Evolutionary conservation across 2,329 filamentous ascomycete species (phyloP).

Genomic region (Chaetomium globosum): DNA sequence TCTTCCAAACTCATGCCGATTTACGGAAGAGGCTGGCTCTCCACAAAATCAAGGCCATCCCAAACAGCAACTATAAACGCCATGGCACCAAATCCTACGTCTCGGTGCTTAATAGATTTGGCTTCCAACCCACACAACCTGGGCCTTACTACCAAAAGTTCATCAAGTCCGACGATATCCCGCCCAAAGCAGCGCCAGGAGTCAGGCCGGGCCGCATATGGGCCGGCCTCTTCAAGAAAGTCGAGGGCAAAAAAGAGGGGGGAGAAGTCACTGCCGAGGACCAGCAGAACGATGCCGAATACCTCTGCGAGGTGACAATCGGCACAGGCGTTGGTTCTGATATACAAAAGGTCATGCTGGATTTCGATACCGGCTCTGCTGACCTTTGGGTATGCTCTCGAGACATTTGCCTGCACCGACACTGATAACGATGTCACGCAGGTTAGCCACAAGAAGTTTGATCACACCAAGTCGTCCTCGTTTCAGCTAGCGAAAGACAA

Average conservation of each 20-base stretch:
- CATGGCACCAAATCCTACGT: constrained; percentile 67
- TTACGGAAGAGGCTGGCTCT: constrained; percentile 44
- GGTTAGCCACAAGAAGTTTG: constrained; percentile 51
- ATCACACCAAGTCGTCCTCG: constrained; percentile 63
- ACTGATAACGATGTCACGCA: constrained; percentile 1
- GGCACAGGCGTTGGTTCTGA: constrained; percentile 57
- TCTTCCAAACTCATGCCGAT: constrained; percentile 43
- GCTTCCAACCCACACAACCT: constrained; percentile 62
- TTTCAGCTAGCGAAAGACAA: constrained; percentile 49
- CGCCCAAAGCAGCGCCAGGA: constrained; percentile 41
- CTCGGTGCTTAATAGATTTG: constrained; percentile 62
- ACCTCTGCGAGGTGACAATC: constrained; percentile 65
- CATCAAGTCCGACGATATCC: constrained; percentile 42
- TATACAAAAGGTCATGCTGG: constrained; percentile 59
- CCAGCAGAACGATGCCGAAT: constrained; percentile 67
- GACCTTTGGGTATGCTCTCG: constrained; percentile 64
- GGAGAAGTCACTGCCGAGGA: constrained; percentile 63
- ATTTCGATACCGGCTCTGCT: constrained; percentile 72
- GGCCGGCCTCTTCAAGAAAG: constrained; percentile 52
- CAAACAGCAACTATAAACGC: constrained; percentile 62
- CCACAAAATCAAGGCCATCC: constrained; percentile 54
- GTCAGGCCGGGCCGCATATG: constrained; percentile 50
- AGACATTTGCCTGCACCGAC: background rate
- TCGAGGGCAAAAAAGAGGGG: constrained; percentile 43
- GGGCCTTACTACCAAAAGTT: constrained; percentile 62